phyloP scores from a whole-genome alignment of 257 asterid genomes.

The Datura wrightii region DNA sequence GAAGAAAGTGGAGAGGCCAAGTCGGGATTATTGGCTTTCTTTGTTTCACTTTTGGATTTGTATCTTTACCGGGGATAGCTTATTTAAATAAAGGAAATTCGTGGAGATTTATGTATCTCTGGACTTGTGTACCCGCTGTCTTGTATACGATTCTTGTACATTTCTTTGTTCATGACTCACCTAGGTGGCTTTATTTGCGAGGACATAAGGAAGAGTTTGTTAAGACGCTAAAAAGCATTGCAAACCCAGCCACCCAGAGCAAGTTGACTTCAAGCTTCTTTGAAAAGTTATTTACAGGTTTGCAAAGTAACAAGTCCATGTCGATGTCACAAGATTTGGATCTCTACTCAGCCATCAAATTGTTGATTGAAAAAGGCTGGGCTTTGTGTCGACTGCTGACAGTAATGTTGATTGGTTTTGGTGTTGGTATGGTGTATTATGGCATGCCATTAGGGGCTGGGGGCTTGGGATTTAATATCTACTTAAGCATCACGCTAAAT shows the following conservation, averaged over 20 bases:
- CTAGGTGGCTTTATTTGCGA: slow-evolving; percentile 73
- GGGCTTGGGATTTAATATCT: slow-evolving; percentile 49
- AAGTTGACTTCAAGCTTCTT: slow-evolving; percentile 56
- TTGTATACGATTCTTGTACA: slow-evolving; percentile 42
- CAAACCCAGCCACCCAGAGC: slow-evolving; percentile 41
- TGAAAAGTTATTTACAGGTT: slow-evolving; percentile 36
- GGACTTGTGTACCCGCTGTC: slow-evolving; percentile 56
- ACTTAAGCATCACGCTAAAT: slow-evolving; percentile 64
- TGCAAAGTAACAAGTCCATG: slow-evolving; percentile 23
- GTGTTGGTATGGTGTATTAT: slow-evolving; percentile 64
- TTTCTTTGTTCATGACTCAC: slow-evolving; percentile 59
- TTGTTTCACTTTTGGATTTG: slow-evolving; percentile 67
- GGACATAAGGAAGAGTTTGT: slow-evolving; percentile 61
- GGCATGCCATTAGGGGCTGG: slow-evolving; percentile 82
- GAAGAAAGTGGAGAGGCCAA: slow-evolving; percentile 62
- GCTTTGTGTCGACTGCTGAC: slow-evolving; percentile 49
- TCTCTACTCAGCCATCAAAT: slow-evolving; percentile 52
- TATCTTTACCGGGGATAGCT: slow-evolving; percentile 60
- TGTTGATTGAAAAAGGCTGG: slow-evolving; percentile 56
- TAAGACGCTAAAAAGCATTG: slow-evolving; percentile 50
- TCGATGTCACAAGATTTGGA: slow-evolving; percentile 33
- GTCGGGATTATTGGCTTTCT: slow-evolving; percentile 63
- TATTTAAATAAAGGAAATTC: slow-evolving; percentile 46
- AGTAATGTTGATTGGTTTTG: slow-evolving; percentile 61
- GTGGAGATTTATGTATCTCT: slow-evolving; percentile 65